Conservation (phyloP, 2,329 filamentous ascomycete genomes). For the Biscogniauxia sp. region DNA sequence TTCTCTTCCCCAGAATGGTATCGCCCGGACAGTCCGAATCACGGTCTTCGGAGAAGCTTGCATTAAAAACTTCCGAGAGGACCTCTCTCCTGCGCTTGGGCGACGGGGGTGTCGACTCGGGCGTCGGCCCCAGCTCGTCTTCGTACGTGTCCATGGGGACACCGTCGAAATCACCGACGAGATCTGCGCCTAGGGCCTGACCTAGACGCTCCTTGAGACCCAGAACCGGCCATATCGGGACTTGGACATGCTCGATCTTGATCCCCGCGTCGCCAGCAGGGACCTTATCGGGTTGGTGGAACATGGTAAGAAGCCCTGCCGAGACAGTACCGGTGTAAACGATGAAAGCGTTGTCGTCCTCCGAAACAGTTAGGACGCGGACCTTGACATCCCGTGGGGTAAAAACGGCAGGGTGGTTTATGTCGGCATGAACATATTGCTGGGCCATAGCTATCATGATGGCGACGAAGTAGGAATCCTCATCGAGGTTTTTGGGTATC, state of each 20-base stretch:
- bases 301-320: slow-evolving; percentile 47
- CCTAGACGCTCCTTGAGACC: slow-evolving; percentile 55
- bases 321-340: slow-evolving; percentile 52
- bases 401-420: slow-evolving; percentile 14
- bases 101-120: slow-evolving; percentile 10
- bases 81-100: slow-evolving; percentile 27
- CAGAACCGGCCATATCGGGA: slow-evolving; percentile 54
- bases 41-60: slow-evolving; percentile 32
- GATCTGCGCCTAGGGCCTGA: slow-evolving; percentile 49
- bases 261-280: slow-evolving; percentile 37
- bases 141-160: slow-evolving; percentile 47
- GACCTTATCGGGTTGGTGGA: slow-evolving; percentile 46
- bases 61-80: slow-evolving; percentile 30
- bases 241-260: slow-evolving; percentile 45
- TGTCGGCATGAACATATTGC: slow-evolving; percentile 45
- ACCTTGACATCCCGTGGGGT: slow-evolving; percentile 45
- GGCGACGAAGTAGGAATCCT: slow-evolving; percentile 52
- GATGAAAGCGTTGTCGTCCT: slow-evolving; percentile 50
- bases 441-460: slow-evolving; percentile 58
- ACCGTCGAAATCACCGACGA: slow-evolving; percentile 45
- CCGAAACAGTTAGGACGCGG: slow-evolving; percentile 44
- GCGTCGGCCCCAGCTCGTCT: slow-evolving; percentile 24
- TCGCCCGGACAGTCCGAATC: slow-evolving; percentile 18
- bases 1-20: slow-evolving; percentile 23
- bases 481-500: slow-evolving; percentile 46